Evolutionary conservation across 2,329 filamentous ascomycete species (phyloP), one percentile per base, ranked within the genome.

Genomic region (Curvularia eragrostidis): DNA sequence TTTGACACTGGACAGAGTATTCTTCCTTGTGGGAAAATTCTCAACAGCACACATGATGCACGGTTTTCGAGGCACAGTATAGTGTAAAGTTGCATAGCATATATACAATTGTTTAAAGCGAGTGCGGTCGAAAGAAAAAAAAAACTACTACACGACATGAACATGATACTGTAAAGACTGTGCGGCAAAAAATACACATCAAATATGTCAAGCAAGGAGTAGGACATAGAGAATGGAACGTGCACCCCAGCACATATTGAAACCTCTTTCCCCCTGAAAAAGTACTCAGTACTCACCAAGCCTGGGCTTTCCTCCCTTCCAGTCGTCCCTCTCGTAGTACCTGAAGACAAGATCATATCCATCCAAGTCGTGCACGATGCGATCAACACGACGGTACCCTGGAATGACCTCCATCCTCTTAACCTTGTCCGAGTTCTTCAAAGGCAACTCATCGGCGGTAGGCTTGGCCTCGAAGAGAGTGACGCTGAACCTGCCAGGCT

Each of bases 341-440:
- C 94, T 87, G 81, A 99, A 99, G 44, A 99, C 90, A 36, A 99
- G 83, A 76, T 98, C 93, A 74, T 99, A 99, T 52, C 96, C 95
- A 73, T 99, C 94, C 69, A 99, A 89, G 72, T 98, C 93, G 77
- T 99, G 95, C 49, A 99, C 92, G 65, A 99, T 97, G 53, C 93
- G 89, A 77, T 99, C 95, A 52, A 97, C 86, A 19, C 95, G 87
- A 59, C 90, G 87, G 76, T 99, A 99, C 1, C 95, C 95, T 59
- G 86, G 83, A 66, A 99, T 90, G 49, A 83, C 83, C 70, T 98
- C 93, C 81, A 93, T 89, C 12, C 84, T 67, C 62, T 77, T 78
- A 56, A 54, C 79, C 76, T 67, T 81, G 77, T 69, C 81, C 10
- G 48, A 48, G 15, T 30, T 54, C 64, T 68, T 71, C 56, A 62